A percentile compares a stretch with the other conserved stretches of the same genome.
phyloP scores from a whole-genome alignment of 2,329 filamentous ascomycete species.

The Exophiala aquamarina region DNA sequence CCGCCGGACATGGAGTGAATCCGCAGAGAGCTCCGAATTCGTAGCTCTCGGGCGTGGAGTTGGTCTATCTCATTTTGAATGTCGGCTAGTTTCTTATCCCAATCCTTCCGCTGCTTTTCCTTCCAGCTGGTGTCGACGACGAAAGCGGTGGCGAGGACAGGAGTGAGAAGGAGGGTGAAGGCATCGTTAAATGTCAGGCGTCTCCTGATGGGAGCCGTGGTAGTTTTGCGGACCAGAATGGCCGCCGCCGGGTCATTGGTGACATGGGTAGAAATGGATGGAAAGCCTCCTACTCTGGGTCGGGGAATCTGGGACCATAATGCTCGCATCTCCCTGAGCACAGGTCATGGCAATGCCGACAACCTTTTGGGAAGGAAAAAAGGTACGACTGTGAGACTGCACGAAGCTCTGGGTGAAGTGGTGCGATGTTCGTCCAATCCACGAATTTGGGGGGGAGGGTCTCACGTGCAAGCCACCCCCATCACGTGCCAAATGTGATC shows the following conservation, averaged over 20 bases:
- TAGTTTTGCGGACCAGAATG: slow-evolving; percentile 18
- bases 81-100: slow-evolving; percentile 23
- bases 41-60: slow-evolving; percentile 20
- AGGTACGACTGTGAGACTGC: too few species aligned
- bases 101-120: slow-evolving; percentile 25
- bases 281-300: slow-evolving; percentile 18
- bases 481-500: too few species aligned
- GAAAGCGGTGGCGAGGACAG: slow-evolving; percentile 24
- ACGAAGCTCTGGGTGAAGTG: slow-evolving; percentile 3
- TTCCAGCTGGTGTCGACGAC: slow-evolving; percentile 27
- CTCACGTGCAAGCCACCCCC: too few species aligned
- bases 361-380: slow-evolving; percentile 5
- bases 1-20: too few species aligned
- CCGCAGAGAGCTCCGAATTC: slow-evolving; percentile 3
- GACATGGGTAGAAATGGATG: slow-evolving; percentile 8
- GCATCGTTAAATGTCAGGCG: slow-evolving; percentile 25
- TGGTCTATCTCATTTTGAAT: slow-evolving; percentile 22
- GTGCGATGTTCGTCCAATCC: slow-evolving; percentile 8
- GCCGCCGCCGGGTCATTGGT: slow-evolving; percentile 2
- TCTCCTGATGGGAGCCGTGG: slow-evolving; percentile 18
- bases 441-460: too few species aligned
- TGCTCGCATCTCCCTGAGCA: slow-evolving; percentile 21
- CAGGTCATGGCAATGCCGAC: slow-evolving; percentile 3
- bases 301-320: slow-evolving; percentile 24
- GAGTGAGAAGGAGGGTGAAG: slow-evolving; percentile 25